A percentile compares a stretch with the other conserved stretches of the same genome.
These are phyloP conservation scores for Neolentinus lepideus DNA, from an alignment of 1,284 basidiomycete genomes.

Conservation along the genomic window DNA sequence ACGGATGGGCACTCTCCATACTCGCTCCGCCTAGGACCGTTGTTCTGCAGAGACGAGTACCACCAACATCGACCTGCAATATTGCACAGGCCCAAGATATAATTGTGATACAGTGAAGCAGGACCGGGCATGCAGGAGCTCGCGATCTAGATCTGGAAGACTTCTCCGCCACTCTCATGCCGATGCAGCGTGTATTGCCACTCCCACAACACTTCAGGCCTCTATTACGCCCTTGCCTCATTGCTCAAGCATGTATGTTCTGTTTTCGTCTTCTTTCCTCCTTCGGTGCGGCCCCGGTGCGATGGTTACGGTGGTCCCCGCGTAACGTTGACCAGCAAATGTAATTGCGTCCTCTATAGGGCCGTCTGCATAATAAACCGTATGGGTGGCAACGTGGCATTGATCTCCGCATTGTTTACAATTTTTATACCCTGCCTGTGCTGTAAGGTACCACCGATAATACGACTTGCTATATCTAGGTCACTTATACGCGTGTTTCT, in stretches of 20 bases:
- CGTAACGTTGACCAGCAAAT: neutral
- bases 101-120: neutral
- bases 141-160: neutral
- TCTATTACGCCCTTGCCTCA: constrained; percentile 14
- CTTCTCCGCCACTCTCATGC: neutral
- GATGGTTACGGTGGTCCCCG: neutral
- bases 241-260: constrained; percentile 19
- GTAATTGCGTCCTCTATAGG: neutral
- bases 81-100: too few relatives aligned
- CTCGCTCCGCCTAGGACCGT: too few relatives aligned
- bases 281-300: neutral
- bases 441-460: neutral
- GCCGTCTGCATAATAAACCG: neutral
- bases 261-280: constrained; percentile 4
- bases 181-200: neutral
- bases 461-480: neutral
- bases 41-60: too few relatives aligned
- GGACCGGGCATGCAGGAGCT: too few relatives aligned
- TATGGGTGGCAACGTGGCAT: neutral
- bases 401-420: neutral
- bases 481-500: neutral
- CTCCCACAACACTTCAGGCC: neutral
- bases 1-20: too few relatives aligned
- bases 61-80: too few relatives aligned
- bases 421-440: neutral